Percentiles rank a stretch among this genome's conserved stretches.
These are phyloP conservation scores for Paraconiothyrium sp. DNA, from an alignment of 2,329 filamentous ascomycete species.

Conservation along the genomic window DNA sequence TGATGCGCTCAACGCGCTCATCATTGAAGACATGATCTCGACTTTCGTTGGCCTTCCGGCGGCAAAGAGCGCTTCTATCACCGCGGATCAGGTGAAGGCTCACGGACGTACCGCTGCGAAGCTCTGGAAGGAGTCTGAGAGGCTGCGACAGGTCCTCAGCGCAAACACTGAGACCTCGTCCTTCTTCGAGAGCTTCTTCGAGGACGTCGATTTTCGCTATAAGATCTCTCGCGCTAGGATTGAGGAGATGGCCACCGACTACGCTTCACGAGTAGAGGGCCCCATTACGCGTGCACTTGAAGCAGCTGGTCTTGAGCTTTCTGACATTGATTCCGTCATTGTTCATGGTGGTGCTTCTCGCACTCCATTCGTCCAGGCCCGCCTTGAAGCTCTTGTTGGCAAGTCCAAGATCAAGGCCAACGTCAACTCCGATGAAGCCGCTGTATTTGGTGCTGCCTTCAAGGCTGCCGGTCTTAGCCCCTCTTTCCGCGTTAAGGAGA, in stretches of 20 bases:
- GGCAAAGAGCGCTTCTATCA: slow-evolving; percentile 71
- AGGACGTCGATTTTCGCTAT: slow-evolving; percentile 93
- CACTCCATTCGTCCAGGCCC: slow-evolving; percentile 93
- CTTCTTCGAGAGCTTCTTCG: slow-evolving; percentile 88
- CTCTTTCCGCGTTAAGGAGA: slow-evolving; percentile 98
- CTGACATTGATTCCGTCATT: slow-evolving; percentile 87
- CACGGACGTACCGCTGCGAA: slow-evolving; percentile 89
- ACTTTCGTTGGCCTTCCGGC: slow-evolving; percentile 75
- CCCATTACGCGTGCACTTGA: slow-evolving; percentile 80
- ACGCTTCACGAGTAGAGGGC: slow-evolving; percentile 72
- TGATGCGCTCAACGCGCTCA: slow-evolving; percentile 85
- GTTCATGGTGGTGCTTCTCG: slow-evolving; percentile 90
- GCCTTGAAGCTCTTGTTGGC: slow-evolving; percentile 79
- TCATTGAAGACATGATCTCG: slow-evolving; percentile 86
- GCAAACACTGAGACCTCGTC: slow-evolving; percentile 85
- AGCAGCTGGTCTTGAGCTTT: slow-evolving; percentile 74
- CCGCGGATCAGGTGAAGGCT: slow-evolving; percentile 69
- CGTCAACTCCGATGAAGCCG: slow-evolving; percentile 96
- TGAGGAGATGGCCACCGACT: slow-evolving; percentile 76
- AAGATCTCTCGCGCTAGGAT: slow-evolving; percentile 83
- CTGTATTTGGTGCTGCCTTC: slow-evolving; percentile 95
- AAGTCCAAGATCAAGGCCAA: slow-evolving; percentile 86
- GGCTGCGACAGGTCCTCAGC: slow-evolving; percentile 86
- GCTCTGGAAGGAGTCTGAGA: slow-evolving; percentile 91
- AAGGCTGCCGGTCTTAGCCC: slow-evolving; percentile 91